phyloP scores from a whole-genome alignment of 768 basidiomycete species.

The Boletus sp. region DNA sequence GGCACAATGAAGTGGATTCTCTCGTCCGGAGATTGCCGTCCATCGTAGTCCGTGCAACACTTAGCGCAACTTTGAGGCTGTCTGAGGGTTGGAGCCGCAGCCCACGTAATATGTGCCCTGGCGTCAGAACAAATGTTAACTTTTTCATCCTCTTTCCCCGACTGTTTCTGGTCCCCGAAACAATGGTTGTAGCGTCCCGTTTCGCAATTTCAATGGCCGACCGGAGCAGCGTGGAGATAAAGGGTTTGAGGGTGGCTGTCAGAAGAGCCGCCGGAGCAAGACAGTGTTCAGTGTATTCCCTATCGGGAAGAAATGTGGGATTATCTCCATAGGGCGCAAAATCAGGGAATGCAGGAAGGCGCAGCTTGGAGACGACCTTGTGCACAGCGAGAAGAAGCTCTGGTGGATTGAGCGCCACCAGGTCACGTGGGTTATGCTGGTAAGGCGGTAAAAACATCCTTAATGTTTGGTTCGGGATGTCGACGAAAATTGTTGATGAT shows the following conservation, averaged over 20 bases:
- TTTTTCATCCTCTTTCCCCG: slow-evolving; percentile 26
- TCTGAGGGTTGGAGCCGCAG: slow-evolving; percentile 18
- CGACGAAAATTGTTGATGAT: not conserved
- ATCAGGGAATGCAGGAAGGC: slow-evolving; percentile 22
- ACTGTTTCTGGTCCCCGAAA: slow-evolving; percentile 15
- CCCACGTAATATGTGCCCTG: slow-evolving; percentile 41
- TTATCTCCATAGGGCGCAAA: slow-evolving; percentile 6
- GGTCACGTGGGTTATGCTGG: slow-evolving; percentile 23
- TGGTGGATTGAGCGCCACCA: slow-evolving; percentile 22
- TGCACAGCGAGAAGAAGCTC: slow-evolving; percentile 33
- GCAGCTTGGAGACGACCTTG: slow-evolving; percentile 15
- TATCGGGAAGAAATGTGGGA: slow-evolving; percentile 10
- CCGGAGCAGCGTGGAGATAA: slow-evolving; percentile 35
- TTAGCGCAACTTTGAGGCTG: not conserved
- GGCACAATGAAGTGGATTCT: slow-evolving; percentile 26
- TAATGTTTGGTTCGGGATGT: not conserved
- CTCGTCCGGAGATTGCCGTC: slow-evolving; percentile 6
- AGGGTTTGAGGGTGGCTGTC: slow-evolving; percentile 30
- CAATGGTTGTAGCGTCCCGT: slow-evolving; percentile 29
- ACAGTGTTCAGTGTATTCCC: slow-evolving; percentile 18
- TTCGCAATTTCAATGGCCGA: slow-evolving; percentile 34
- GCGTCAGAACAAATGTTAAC: slow-evolving; percentile 34
- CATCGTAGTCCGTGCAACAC: not conserved
- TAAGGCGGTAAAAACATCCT: slow-evolving; percentile 8
- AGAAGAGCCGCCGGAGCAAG: slow-evolving; percentile 41